These are phyloP conservation scores for Hymenoscyphus fructigenus DNA, from an alignment of 2,329 filamentous ascomycete species.

Conservation along the genomic window DNA sequence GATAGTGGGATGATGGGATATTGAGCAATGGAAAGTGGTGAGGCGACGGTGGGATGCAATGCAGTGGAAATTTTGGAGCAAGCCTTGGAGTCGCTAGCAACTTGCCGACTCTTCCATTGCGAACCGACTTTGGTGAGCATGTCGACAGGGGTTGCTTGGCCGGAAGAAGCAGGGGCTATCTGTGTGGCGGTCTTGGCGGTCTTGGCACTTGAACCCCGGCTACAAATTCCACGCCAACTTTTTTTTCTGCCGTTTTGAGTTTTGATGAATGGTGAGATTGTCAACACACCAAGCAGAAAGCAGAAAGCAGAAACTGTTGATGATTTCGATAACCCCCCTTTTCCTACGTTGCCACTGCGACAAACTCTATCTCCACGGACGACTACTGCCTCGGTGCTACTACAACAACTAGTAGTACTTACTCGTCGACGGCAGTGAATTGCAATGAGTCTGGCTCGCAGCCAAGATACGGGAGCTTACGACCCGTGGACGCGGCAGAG, in stretches of 20 bases:
- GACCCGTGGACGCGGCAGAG: too few species aligned
- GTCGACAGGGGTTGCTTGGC: not conserved
- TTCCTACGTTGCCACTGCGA: not conserved
- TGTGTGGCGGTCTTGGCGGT: not conserved
- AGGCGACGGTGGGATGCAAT: not conserved
- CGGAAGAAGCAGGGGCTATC: not conserved
- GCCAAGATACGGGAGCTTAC: too few species aligned
- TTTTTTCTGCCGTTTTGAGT: slow-evolving; percentile 8
- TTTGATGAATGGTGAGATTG: slow-evolving; percentile 1
- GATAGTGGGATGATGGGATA: not conserved
- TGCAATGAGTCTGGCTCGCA: too few species aligned
- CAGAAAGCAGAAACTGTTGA: not conserved
- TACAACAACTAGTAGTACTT: too few species aligned
- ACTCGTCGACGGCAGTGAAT: too few species aligned
- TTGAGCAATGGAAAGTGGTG: not conserved
- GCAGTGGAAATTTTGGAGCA: too few species aligned
- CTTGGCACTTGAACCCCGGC: not conserved
- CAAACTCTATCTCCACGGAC: not conserved
- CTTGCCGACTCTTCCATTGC: slow-evolving; percentile 9
- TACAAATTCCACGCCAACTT: not conserved
- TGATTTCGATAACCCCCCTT: not conserved
- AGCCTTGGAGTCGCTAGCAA: not conserved
- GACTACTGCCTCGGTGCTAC: not conserved
- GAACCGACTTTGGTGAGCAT: not conserved
- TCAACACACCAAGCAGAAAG: not conserved